These are phyloP conservation scores for Glycine latifolia DNA, from an alignment of 306 rosid species.

Conservation along the genomic window DNA sequence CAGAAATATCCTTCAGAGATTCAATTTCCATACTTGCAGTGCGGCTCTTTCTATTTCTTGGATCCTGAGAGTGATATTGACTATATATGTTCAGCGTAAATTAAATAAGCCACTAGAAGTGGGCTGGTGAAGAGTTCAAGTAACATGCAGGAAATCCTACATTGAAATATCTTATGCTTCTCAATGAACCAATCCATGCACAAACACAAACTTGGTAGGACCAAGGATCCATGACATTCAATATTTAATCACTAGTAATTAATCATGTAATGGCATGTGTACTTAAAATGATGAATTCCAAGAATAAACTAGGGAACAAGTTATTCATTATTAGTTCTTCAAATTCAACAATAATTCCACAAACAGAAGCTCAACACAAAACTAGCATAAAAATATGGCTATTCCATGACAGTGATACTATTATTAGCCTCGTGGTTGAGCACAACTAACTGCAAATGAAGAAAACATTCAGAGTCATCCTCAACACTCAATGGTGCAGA, in stretches of 20 bases:
- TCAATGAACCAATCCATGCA: neutral
- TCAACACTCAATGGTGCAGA: neutral
- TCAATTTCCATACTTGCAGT: constrained; percentile 79
- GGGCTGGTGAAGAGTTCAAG: neutral
- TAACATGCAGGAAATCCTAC: neutral
- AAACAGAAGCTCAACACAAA: constrained; percentile 10
- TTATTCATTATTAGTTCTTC: neutral
- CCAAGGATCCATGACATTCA: neutral
- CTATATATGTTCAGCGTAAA: neutral
- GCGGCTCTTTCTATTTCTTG: constrained; percentile 78
- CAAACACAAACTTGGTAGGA: neutral
- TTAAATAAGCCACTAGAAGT: neutral
- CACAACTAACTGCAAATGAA: too few relatives aligned
- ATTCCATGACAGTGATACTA: too few relatives aligned
- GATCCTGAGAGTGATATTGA: constrained; percentile 69
- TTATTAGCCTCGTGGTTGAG: too few relatives aligned
- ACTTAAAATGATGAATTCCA: neutral
- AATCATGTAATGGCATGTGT: neutral
- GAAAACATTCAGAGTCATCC: too few relatives aligned
- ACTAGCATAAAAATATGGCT: too few relatives aligned
- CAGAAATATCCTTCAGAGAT: constrained; percentile 66
- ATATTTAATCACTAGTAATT: neutral
- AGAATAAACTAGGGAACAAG: neutral
- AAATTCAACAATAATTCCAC: constrained; percentile 18
- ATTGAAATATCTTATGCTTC: neutral